Evolutionary conservation across 306 rosid species (phyloP), one percentile per base, ranked within the genome.

Genomic region (Vigna radiata): DNA sequence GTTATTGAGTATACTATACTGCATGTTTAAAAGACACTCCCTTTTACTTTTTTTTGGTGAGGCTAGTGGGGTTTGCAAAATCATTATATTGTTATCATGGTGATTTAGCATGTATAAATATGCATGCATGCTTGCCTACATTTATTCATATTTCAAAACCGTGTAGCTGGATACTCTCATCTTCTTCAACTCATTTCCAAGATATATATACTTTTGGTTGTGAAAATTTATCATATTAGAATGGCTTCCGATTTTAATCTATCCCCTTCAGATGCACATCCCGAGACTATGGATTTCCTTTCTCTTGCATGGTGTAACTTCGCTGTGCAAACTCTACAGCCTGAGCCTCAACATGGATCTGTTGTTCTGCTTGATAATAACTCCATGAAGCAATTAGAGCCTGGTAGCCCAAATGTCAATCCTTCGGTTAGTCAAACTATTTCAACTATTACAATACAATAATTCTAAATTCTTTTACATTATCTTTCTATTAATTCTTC

Each of bases 251-350:
- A 77, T 52, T 83, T 81, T 71, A 89, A 81, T 85, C 83, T 85
- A 72, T 83, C 88, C 47, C 94, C 93, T 78, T 86, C 98, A 9
- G 88, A 88, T 73, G 92, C 99, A 50, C 91, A 92, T 60, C 97
- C 98, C 0, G 96, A 96, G 58, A 84, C 93, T 8, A 87, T 88
- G 98, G 99, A 96, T 86, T 84, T 96, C 76, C 90, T 96, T 41
- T 92, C 98, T 36, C 83, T 55, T 59, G 96, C 97, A 15, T 92
- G 96, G 98, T 96, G 96, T 83, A 83, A 88, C 82, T 91, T 92
- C 66, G 97, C 98, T 11, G 98, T 92, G 17, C 97, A 96, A 85
- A 69, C 98, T 69, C 83, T 96, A 14, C 89, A 91, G 19, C 85
- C 92, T 17, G 91, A 88, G 59, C 86, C 83, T 31, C 84, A 77